Conservation (phyloP, 2,329 filamentous ascomycete species). For the Colletotrichum tropicicola region DNA sequence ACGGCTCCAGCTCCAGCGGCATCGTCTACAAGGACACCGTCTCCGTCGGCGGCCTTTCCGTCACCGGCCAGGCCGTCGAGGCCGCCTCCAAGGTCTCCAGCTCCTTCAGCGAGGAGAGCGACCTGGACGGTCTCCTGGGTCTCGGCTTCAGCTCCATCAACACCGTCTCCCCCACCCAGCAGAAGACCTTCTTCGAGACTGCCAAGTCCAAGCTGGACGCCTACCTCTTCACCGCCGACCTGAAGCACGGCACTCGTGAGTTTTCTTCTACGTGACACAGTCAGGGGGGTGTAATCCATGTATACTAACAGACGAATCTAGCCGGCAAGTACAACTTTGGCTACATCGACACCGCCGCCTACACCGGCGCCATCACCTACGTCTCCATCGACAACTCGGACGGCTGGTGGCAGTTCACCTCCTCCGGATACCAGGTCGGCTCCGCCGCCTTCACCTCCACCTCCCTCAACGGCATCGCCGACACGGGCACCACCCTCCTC, state of each 20-base stretch:
- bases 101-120: slow-evolving; percentile 35
- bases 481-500: slow-evolving; percentile 40
- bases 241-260: slow-evolving; percentile 28
- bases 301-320: slow-evolving; percentile 37
- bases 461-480: slow-evolving; percentile 33
- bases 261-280: too few relatives aligned
- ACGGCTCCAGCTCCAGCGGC: slow-evolving; percentile 41
- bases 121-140: slow-evolving; percentile 70
- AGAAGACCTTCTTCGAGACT: slow-evolving; percentile 38
- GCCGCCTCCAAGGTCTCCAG: slow-evolving; percentile 36
- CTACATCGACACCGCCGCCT: slow-evolving; percentile 64
- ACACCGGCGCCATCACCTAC: slow-evolving; percentile 67
- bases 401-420: slow-evolving; percentile 71
- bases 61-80: slow-evolving; percentile 41
- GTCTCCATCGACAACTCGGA: slow-evolving; percentile 60
- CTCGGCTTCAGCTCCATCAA: slow-evolving; percentile 65
- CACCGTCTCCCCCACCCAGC: slow-evolving; percentile 41
- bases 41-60: slow-evolving; percentile 38
- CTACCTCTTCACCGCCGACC: slow-evolving; percentile 30
- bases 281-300: too few relatives aligned
- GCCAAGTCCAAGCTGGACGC: slow-evolving; percentile 26
- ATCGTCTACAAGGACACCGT: slow-evolving; percentile 43
- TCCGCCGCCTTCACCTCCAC: slow-evolving; percentile 24
- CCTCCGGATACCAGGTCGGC: slow-evolving; percentile 33
- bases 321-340: slow-evolving; percentile 47